Base-by-base conservation (phyloP, 495 filamentous ascomycete species). In the Pyrenopolyporus hunteri region DNA sequence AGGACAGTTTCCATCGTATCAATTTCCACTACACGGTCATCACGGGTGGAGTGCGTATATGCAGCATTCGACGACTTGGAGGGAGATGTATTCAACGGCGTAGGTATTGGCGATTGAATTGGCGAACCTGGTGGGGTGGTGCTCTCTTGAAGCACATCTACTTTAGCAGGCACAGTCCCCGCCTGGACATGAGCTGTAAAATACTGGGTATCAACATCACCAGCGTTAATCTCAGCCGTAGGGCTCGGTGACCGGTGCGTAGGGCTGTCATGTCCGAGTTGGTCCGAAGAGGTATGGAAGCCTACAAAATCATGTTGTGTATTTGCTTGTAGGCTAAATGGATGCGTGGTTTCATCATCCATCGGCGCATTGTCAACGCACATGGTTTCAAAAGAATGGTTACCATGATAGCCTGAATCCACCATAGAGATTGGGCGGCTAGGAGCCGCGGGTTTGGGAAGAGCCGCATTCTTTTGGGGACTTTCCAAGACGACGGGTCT, bases 361-460 rank as follows among this genome's bases (percentile, higher is more conserved):
- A 59, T 1, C 5, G 11, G 8, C 26, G 13, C 3, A 7, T 72
- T 56, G 5, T 74, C 72, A 6, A 73, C 39, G 11, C 64, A 66
- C 45, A 73, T 71, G 0, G 69, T 70, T 20, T 83, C 80, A 13
- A 73, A 72, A 6, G 70, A 59, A 39, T 76, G 86, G 74, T 83
- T 87, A 44, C 89, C 91, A 81, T 93, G 87, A 63, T 95, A 95
- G 33, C 91, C 91, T 1, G 91, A 94, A 63, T 96, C 91, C 4
- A 74, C 66, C 19, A 77, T 48, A 10, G 76, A 70, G 25, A 66
- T 46, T 40, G 57, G 56, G 28, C 53, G 55, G 20, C 63, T 64
- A 23, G 51, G 35, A 26, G 45, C 13, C 9, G 48, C 28, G 20
- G 46, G 65, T 48, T 58, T 63, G 31, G 68, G 13, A 48, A 58